These are phyloP conservation scores for Rugosomyces carneus DNA, from an alignment of 1,284 basidiomycete genomes.

Conservation along the genomic window DNA sequence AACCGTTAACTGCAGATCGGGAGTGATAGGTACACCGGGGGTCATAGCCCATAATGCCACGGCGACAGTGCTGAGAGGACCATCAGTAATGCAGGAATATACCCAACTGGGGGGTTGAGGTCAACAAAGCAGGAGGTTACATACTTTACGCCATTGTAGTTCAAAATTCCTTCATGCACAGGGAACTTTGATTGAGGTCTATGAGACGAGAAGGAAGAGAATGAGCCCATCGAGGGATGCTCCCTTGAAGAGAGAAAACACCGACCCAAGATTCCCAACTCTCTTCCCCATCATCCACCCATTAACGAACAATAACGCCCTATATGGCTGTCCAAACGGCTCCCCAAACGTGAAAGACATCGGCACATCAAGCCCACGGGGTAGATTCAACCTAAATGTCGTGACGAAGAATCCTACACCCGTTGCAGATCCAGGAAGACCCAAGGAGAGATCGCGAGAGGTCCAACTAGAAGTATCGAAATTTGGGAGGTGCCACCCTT, in stretches of 20 bases:
- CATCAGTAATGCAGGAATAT: constrained; percentile 1
- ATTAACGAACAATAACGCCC: constrained; percentile 71
- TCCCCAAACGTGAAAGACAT: constrained; percentile 67
- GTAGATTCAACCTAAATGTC: constrained; percentile 57
- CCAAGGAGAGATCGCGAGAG: constrained; percentile 43
- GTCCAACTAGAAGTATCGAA: constrained; percentile 62
- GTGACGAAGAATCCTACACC: constrained; percentile 79
- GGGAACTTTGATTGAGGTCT: constrained; percentile 75
- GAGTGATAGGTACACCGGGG: constrained; percentile 37
- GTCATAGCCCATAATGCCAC: constrained; percentile 68
- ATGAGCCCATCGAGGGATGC: not conserved
- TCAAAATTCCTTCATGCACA: constrained; percentile 69
- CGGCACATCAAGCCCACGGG: constrained; percentile 52
- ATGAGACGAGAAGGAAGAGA: not conserved
- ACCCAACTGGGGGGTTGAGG: not conserved
- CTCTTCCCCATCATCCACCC: constrained; percentile 86
- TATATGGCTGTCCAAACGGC: constrained; percentile 51
- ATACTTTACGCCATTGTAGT: constrained; percentile 67
- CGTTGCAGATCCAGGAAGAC: constrained; percentile 48
- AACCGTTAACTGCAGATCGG: constrained; percentile 47
- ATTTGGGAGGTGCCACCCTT: constrained; percentile 78
- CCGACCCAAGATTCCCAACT: constrained; percentile 63
- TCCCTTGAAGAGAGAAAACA: not conserved
- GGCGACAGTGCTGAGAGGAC: constrained; percentile 55
- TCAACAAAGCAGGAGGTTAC: constrained; percentile 16